A percentile compares a stretch with the other conserved stretches of the same genome.
phyloP scores from a whole-genome alignment of 441 rosid genomes.

The Erodium chrysanthum region DNA sequence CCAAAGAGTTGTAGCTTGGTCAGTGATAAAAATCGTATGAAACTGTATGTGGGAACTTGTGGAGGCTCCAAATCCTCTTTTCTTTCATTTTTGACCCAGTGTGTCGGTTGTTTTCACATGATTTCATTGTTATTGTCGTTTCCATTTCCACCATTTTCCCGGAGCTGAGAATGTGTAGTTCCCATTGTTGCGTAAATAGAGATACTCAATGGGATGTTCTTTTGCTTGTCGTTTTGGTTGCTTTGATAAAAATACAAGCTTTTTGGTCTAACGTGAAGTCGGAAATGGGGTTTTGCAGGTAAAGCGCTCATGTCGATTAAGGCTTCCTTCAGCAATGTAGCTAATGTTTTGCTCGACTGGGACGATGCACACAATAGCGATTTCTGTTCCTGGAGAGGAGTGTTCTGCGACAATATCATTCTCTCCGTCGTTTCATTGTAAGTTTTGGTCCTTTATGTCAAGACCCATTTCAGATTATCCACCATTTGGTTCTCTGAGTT shows the following conservation, averaged over 20 bases:
- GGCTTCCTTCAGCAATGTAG: slow-evolving; percentile 63
- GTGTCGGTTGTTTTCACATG: not conserved
- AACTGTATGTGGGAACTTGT: too few relatives aligned
- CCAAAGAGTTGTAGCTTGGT: too few relatives aligned
- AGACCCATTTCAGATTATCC: not conserved
- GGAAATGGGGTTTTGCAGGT: slow-evolving; percentile 29
- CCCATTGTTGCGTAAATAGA: too few relatives aligned
- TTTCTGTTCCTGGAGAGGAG: slow-evolving; percentile 86
- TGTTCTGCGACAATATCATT: slow-evolving; percentile 50
- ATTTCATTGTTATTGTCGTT: not conserved
- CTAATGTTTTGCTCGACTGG: slow-evolving; percentile 70
- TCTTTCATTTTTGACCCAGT: too few relatives aligned
- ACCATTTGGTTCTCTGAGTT: not conserved
- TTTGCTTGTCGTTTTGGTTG: too few relatives aligned
- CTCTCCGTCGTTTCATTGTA: slow-evolving; percentile 65
- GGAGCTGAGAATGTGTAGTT: too few relatives aligned
- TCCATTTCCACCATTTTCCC: not conserved
- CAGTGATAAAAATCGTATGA: too few relatives aligned
- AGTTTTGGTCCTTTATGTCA: slow-evolving; percentile 15
- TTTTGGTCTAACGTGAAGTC: not conserved
- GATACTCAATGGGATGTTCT: not conserved
- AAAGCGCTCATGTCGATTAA: slow-evolving; percentile 66
- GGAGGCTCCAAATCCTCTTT: too few relatives aligned
- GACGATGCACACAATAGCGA: slow-evolving; percentile 45
- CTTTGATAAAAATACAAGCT: not conserved